These are phyloP conservation scores for Plantago elongata DNA, from an alignment of 257 asterid species.

Conservation along the genomic window DNA sequence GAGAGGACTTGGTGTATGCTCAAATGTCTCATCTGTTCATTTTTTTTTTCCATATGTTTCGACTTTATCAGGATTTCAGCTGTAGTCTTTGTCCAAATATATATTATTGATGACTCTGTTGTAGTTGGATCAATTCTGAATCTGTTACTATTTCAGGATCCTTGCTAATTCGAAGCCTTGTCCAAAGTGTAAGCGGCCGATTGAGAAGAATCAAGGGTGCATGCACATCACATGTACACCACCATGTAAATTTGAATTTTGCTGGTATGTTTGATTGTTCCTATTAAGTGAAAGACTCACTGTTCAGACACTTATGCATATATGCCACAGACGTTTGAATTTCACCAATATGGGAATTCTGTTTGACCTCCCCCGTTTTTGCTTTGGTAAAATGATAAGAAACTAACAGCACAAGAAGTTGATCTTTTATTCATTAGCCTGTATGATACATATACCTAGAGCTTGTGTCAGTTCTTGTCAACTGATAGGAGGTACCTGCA, in stretches of 20 bases:
- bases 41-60: neutral
- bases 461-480: constrained; percentile 18
- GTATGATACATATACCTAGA: constrained; percentile 10
- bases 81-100: too few species aligned
- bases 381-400: constrained; percentile 10
- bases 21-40: too few species aligned
- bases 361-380: constrained; percentile 7
- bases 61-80: neutral
- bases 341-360: neutral
- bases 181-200: constrained; percentile 99
- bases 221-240: constrained; percentile 99
- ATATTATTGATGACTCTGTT: too few species aligned
- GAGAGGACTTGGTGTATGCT: too few species aligned
- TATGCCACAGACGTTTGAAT: neutral
- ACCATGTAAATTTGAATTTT: constrained; percentile 95
- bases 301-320: constrained; percentile 14
- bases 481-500: constrained; percentile 37
- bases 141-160: constrained; percentile 57
- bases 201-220: constrained; percentile 98
- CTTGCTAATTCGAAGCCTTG: constrained; percentile 98
- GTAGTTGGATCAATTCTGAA: neutral
- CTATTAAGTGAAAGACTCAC: constrained; percentile 11
- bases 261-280: constrained; percentile 61
- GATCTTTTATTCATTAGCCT: constrained; percentile 12
- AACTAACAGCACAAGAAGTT: constrained; percentile 2